Base-by-base conservation (phyloP, 352 stramenopile species). In the Globisporangium polare region DNA sequence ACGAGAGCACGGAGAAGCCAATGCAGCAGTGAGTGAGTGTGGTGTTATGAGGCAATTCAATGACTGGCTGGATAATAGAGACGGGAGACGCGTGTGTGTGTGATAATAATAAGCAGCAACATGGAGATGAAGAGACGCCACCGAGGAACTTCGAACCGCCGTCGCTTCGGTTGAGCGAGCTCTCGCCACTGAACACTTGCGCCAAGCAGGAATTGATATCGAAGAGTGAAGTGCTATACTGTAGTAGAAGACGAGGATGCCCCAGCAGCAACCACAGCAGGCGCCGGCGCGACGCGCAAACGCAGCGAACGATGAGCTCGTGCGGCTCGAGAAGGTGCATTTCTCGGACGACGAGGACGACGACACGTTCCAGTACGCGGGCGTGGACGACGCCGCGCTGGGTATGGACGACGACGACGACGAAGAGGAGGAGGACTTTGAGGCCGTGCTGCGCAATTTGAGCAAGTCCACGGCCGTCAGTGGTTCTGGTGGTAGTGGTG, bases 321-420 rank as follows among this genome's bases (percentile, higher is more conserved):
- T 96, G 62, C 85, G 88, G 46, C 71, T 97, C 49, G 85, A 94
- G 59, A 92, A 92, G 62, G 83, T 95, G 53, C 75, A 90, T 24
- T 84, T 96, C 39, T 85, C 76, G 18, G 86, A 96, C 49, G 84
- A 94, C 66, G 88, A 96, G 35, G 86, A 93, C 29, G 86, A 97
- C 47, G 79, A 90, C 26, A 65, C 63, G 22, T 96, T 95, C 51
- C 66, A 94, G 66, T 97, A 97, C 67, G 74, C 83, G 2, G 75
- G 83, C 0, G 75, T 94, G 17, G 82, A 90, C 61, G 75, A 95
- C 58, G 73, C 70, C 18, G 70, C 69, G 41, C 55, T 46, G 24
- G 77, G 60, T 54, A 71, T 78, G 37, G 66, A 62, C 13, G 79
- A 80, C 39, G 71, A 80, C 53, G 77, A 76, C 46, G 84, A 89